Evolutionary conservation across 2,329 filamentous ascomycete genomes (phyloP).

Genomic region (Metarhizium brunneum): DNA sequence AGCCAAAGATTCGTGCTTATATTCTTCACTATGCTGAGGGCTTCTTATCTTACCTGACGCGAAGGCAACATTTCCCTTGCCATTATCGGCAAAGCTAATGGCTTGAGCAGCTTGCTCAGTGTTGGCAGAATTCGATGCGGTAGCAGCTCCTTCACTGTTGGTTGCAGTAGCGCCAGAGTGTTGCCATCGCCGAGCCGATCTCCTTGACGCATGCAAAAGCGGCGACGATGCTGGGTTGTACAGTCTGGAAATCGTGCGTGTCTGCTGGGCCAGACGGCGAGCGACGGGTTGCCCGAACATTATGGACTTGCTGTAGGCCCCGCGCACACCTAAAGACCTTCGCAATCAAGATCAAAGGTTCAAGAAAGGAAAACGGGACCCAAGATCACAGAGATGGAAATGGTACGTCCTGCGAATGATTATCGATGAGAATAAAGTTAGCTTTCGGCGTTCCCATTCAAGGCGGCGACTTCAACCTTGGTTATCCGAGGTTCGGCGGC

Average conservation of each 20-base stretch:
- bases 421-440: neutral
- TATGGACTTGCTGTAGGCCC: neutral
- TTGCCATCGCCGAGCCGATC: neutral
- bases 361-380: neutral
- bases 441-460: neutral
- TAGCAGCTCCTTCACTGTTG: neutral
- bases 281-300: slow-evolving; percentile 1
- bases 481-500: neutral
- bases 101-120: neutral
- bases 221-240: neutral
- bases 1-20: neutral
- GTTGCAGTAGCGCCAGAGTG: neutral
- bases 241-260: neutral
- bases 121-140: neutral
- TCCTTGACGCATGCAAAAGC: neutral
- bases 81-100: neutral
- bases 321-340: neutral
- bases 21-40: neutral
- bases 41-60: neutral
- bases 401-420: neutral
- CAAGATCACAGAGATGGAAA: no score
- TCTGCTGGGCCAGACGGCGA: slow-evolving; percentile 2
- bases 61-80: neutral
- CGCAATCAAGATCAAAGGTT: neutral
- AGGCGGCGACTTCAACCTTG: neutral